Percentiles rank a stretch among this genome's conserved stretches.
Conservation (phyloP, 352 stramenopile species). For the Phytopythium mirpurense region DNA sequence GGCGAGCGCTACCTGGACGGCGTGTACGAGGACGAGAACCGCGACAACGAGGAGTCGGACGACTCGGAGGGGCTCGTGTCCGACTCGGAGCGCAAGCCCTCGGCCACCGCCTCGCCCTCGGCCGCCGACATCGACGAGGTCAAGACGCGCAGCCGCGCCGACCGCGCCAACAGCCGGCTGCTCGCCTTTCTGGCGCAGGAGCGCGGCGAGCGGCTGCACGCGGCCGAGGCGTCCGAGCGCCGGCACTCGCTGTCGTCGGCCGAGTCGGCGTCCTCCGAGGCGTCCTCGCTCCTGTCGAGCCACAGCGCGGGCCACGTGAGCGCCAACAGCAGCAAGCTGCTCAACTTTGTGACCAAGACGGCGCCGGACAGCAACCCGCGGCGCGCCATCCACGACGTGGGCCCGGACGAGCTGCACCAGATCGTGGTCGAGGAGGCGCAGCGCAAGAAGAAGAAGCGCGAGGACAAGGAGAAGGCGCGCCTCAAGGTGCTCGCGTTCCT, state of each 20-base stretch:
- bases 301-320: conserved; percentile 2
- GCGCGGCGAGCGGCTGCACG: conserved; percentile 36
- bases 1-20: conserved; percentile 60
- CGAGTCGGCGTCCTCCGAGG: conserved; percentile 14
- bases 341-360: conserved; percentile 58
- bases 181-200: conserved; percentile 56
- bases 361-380: conserved; percentile 36
- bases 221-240: conserved; percentile 13
- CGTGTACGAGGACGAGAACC: conserved; percentile 65
- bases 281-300: conserved; percentile 4
- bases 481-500: conserved; percentile 45
- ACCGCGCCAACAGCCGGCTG: conserved; percentile 47
- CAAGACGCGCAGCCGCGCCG: conserved; percentile 11
- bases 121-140: conserved; percentile 12
- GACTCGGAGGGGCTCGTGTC: conserved; percentile 18
- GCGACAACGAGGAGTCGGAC: conserved; percentile 21
- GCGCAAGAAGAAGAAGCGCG: conserved; percentile 39
- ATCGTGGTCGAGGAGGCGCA: conserved; percentile 34
- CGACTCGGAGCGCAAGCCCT: conserved; percentile 15
- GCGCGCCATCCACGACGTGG: conserved; percentile 50
- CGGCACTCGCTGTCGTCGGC: conserved; percentile 24
- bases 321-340: conserved; percentile 21
- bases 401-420: conserved; percentile 29
- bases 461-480: conserved; percentile 34
- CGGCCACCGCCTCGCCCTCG: conserved; percentile 14